A percentile compares a stretch with the other conserved stretches of the same genome.
Conservation (phyloP, 148 eudicot genomes). For the Beta vulgaris region DNA sequence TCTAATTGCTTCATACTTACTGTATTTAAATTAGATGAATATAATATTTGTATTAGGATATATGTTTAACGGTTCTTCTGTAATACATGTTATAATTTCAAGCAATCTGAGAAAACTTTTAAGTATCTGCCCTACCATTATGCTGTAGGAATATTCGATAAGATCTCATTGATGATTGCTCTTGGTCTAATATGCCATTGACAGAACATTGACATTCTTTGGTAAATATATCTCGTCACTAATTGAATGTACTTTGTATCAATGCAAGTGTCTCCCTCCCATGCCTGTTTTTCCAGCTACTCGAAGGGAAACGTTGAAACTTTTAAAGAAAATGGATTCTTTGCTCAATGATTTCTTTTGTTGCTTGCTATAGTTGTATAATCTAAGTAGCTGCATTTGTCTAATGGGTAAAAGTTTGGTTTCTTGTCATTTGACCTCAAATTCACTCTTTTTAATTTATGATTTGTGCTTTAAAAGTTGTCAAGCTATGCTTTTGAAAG, state of each 20-base stretch:
- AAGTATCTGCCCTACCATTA: background rate
- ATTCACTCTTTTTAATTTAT: no score
- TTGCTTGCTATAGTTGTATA: no score
- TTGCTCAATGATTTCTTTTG: no score
- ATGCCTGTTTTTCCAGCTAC: background rate
- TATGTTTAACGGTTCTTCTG: background rate
- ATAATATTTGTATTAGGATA: background rate
- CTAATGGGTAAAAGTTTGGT: no score
- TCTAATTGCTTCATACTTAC: background rate
- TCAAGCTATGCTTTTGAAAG: no score
- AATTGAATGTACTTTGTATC: no score
- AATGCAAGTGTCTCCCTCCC: background rate
- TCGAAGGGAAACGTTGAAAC: no score
- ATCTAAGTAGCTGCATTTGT: no score
- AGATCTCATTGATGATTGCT: background rate
- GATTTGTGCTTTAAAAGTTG: no score
- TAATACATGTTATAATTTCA: background rate
- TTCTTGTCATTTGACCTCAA: no score
- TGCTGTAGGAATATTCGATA: background rate
- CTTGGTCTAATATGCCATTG: background rate
- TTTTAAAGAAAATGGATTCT: no score
- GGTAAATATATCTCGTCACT: no score
- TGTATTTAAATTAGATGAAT: background rate
- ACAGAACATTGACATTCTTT: background rate
- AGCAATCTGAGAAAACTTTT: background rate